Evolutionary conservation across 345 rosid genomes (phyloP).

Genomic region (Citrus maxima): DNA sequence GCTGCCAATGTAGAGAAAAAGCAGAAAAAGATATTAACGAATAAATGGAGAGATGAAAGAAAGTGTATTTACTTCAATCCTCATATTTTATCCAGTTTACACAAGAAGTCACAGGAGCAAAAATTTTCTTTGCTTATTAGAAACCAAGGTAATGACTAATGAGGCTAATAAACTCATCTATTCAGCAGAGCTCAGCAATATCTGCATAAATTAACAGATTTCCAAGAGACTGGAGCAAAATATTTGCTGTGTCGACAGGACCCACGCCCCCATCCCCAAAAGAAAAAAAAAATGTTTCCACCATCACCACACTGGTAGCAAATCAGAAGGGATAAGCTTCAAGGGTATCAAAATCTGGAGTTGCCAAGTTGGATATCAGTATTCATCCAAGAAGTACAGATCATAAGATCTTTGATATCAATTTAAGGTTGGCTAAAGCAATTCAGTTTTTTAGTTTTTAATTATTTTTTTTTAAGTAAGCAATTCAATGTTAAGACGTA

Average conservation of each 20-base stretch:
- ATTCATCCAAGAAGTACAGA: neutral
- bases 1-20: conserved; percentile 40
- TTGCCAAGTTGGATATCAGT: neutral
- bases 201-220: neutral
- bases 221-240: neutral
- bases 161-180: neutral
- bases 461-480: neutral
- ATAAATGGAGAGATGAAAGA: neutral
- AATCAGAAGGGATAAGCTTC: neutral
- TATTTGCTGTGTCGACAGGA: neutral
- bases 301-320: neutral
- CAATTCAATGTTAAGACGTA: neutral
- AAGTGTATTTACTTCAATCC: neutral
- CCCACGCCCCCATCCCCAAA: no score
- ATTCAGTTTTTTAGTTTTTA: neutral
- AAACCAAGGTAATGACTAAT: neutral
- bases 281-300: neutral
- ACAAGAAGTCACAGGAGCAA: neutral
- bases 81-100: neutral
- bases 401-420: neutral
- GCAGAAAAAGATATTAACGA: neutral
- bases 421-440: neutral
- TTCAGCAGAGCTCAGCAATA: neutral
- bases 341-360: neutral
- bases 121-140: neutral